phyloP scores from a whole-genome alignment of 257 asterid species.

The Euphrasia confusa region DNA sequence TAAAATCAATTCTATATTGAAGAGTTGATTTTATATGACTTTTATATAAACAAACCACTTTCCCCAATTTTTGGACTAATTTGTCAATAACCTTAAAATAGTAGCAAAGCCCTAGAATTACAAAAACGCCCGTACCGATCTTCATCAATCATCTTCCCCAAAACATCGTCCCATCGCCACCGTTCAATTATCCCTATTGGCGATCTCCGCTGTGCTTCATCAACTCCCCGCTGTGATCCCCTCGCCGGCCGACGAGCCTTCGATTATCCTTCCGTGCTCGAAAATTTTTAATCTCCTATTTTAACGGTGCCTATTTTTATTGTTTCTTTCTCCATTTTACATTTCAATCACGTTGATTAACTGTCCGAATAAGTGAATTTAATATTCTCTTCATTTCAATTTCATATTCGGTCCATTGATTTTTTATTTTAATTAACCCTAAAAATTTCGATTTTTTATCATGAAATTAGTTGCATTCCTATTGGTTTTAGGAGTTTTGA shows the following conservation, averaged over 20 bases:
- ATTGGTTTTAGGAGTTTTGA: not conserved
- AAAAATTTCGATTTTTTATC: not conserved
- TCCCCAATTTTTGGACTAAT: no score
- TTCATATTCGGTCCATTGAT: no score
- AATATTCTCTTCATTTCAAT: not conserved
- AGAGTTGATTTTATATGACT: no score
- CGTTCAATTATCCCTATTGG: constrained; percentile 25
- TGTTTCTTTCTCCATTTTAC: not conserved
- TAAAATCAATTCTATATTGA: no score
- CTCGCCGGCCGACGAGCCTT: constrained; percentile 19
- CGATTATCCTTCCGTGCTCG: not conserved
- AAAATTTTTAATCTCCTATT: not conserved
- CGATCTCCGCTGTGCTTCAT: constrained; percentile 25
- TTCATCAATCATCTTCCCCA: constrained; percentile 30
- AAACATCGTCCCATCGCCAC: constrained; percentile 30
- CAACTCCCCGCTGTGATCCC: constrained; percentile 12
- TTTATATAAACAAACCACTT: no score
- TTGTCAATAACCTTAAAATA: no score
- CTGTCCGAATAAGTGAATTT: not conserved
- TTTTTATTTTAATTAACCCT: not conserved
- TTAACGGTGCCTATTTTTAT: constrained; percentile 15
- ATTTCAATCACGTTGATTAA: not conserved
- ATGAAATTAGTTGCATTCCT: not conserved
- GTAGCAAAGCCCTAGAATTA: constrained; percentile 34
- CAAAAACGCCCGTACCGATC: constrained; percentile 26